phyloP scores from a whole-genome alignment of 805 yeast species.

The Barnettozyma sp. region DNA sequence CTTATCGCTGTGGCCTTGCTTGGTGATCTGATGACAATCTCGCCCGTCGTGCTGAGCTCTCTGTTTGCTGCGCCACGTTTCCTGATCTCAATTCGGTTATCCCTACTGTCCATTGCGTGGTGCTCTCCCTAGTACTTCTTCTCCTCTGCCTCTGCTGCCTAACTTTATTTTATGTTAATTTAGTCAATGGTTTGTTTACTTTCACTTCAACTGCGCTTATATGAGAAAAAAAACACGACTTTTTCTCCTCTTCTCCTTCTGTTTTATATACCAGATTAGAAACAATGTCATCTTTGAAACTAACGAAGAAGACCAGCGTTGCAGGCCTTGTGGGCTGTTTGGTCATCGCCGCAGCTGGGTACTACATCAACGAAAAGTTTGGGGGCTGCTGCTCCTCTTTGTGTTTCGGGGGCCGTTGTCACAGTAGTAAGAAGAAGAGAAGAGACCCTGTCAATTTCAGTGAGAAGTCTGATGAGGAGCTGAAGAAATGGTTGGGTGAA shows the following conservation, averaged over 20 bases:
- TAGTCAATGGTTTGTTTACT: too few relatives aligned
- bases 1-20: too few relatives aligned
- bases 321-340: conserved; percentile 10
- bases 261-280: too few relatives aligned
- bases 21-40: conserved; percentile 13
- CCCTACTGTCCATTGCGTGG: conserved; percentile 17
- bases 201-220: too few relatives aligned
- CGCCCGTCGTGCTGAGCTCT: conserved; percentile 10
- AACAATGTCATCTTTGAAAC: conserved; percentile 5
- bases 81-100: conserved; percentile 12
- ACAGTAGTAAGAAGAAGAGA: too few relatives aligned
- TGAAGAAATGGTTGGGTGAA: conserved; percentile 7
- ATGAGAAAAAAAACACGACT: conserved; percentile 7
- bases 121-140: too few relatives aligned
- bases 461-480: conserved; percentile 8
- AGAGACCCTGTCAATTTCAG: conserved; percentile 6
- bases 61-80: conserved; percentile 17
- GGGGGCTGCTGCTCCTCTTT: too few relatives aligned
- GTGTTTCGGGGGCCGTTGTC: too few relatives aligned
- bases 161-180: too few relatives aligned
- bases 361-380: conserved; percentile 14
- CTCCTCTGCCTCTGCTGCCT: too few relatives aligned
- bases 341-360: conserved; percentile 16
- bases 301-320: conserved; percentile 14
- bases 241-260: too few relatives aligned